A percentile compares a stretch with the other conserved stretches of the same genome.
These are phyloP conservation scores for Paraleonurus japonicus DNA, from an alignment of 257 asterid genomes.

Conservation along the genomic window DNA sequence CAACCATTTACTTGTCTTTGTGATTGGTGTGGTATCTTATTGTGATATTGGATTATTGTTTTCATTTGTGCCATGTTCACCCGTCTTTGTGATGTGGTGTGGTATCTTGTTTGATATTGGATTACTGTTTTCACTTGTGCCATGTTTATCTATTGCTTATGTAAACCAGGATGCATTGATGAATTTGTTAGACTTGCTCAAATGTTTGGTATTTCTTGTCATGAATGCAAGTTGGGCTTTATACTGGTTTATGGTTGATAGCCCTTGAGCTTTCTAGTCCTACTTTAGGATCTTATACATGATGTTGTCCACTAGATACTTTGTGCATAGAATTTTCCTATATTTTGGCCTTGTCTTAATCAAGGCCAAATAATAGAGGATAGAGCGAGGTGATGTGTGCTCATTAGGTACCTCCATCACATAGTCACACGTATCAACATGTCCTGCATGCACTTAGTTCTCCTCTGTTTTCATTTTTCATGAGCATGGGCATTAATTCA, in stretches of 20 bases:
- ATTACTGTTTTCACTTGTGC: conserved; percentile 4
- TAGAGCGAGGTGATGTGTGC: background rate
- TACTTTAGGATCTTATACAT: background rate
- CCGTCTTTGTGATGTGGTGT: background rate
- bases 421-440: background rate
- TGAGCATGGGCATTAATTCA: background rate
- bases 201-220: conserved; percentile 9
- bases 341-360: background rate
- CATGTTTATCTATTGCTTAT: conserved; percentile 7
- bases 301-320: background rate
- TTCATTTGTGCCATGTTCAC: background rate
- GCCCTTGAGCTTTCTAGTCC: background rate
- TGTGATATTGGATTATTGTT: conserved; percentile 2
- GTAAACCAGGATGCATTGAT: background rate
- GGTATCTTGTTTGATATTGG: background rate
- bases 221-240: conserved; percentile 1
- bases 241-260: background rate
- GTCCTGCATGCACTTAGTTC: background rate
- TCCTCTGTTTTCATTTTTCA: background rate
- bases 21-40: background rate
- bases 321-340: background rate
- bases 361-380: conserved; percentile 5
- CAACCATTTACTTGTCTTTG: background rate
- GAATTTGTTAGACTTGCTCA: background rate
- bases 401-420: conserved; percentile 1